phyloP scores from a whole-genome alignment of 148 eudicot species.

The Camellia lanceoleosa region DNA sequence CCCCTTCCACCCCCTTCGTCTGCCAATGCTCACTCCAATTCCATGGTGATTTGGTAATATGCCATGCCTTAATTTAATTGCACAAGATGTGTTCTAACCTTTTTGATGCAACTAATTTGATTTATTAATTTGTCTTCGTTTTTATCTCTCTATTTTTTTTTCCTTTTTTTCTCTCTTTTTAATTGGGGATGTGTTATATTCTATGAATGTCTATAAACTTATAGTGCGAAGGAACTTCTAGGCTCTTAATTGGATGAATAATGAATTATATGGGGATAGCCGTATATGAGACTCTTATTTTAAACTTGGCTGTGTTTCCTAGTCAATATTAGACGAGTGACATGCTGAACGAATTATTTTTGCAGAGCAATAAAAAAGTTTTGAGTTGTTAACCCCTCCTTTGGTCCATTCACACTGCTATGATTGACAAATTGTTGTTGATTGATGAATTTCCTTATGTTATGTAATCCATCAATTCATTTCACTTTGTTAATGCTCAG shows the following conservation, averaged over 20 bases:
- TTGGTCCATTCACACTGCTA: neutral
- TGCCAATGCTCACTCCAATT: neutral
- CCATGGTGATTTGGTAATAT: neutral
- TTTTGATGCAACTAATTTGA: constrained; percentile 1
- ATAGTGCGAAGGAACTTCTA: neutral
- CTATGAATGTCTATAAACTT: neutral
- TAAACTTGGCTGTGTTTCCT: neutral
- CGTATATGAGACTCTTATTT: neutral
- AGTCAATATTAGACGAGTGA: neutral
- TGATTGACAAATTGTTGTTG: neutral
- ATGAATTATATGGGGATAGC: neutral
- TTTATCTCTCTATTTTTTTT: too few relatives aligned
- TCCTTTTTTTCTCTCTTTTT: neutral
- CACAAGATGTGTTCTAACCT: neutral
- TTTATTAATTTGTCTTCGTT: neutral
- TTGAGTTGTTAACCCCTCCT: neutral
- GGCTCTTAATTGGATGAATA: neutral
- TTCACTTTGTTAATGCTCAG: neutral
- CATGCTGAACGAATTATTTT: neutral
- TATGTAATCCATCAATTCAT: neutral
- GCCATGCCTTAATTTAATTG: neutral
- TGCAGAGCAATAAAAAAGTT: neutral
- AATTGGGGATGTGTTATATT: neutral
- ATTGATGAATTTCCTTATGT: neutral
- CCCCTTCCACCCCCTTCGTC: too few relatives aligned